Evolutionary conservation across 192 early-diverging fungal species (phyloP), one percentile per base, ranked within the genome.

Genomic region (Coemansia sp.): DNA sequence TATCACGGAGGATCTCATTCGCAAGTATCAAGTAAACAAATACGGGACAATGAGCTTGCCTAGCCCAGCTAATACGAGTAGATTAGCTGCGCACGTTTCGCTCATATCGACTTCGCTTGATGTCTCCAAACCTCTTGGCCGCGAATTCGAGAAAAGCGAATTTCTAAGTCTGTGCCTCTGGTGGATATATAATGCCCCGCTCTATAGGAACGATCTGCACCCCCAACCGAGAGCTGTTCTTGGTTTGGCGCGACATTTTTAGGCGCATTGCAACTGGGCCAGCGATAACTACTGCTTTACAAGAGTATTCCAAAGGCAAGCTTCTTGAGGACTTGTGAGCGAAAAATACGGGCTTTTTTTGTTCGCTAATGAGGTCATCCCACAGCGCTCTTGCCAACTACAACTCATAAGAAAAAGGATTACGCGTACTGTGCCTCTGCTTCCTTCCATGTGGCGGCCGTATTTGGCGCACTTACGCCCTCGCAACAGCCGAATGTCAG

Each of bases 401-500:
- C 58, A 67, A 70, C 56, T 26, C 35, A 9, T 71, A 65, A 14
- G 2, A 65, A 76, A 36, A 64, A 60, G n/a, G 74, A 76, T 31
- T 76, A 76, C 20, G 65, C 74, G 40, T 67, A 76, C 65, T 65
- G 67, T 26, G 61, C 70, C 16, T 68, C 74, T 37, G 62, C 62
- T 26, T 46, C 74, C 9, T 39, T 76, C 28, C 36, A 63, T 43
- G 69, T 60, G 11, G 67, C 66, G n/a, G 53, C 56, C 3, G 60
- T 60, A 4, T 63, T 66, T 43, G 69, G 74, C n/a, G n/a, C n/a
- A n/a, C 53, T 63, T n/a, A 50, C 61, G 18, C 61, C 50, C 20
- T 46, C 61, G 1, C 20, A 37, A 11, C 61, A 63, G 61, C 13
- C 20, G 14, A 50, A 18, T 9, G 43, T 36, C 13, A 33, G 26